These are phyloP conservation scores for Sclerotinia glacialis DNA, from an alignment of 2,329 filamentous ascomycete species.

Conservation along the genomic window DNA sequence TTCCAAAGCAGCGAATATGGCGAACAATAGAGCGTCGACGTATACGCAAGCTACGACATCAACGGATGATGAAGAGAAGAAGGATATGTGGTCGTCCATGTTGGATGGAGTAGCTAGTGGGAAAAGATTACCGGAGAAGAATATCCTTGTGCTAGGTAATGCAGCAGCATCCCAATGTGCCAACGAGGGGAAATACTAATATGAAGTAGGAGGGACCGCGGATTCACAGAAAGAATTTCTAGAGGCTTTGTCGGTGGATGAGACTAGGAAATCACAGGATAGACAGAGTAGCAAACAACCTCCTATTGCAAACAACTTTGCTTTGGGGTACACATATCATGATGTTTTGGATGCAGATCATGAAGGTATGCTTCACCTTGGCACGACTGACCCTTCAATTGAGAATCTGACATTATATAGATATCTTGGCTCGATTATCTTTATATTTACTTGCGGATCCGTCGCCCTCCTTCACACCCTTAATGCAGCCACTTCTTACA, in stretches of 20 bases:
- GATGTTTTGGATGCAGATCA: constrained; percentile 92
- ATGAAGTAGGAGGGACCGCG: constrained; percentile 66
- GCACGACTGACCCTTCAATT: neutral
- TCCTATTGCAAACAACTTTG: constrained; percentile 87
- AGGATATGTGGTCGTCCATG: constrained; percentile 93
- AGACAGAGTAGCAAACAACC: constrained; percentile 60
- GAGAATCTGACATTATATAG: constrained; percentile 46
- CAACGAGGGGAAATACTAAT: constrained; percentile 31
- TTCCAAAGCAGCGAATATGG: constrained; percentile 28
- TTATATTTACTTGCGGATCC: constrained; percentile 86
- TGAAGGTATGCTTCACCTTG: constrained; percentile 61
- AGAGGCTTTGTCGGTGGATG: constrained; percentile 49
- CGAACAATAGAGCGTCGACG: constrained; percentile 38
- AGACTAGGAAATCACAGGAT: constrained; percentile 48
- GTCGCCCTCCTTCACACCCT: constrained; percentile 75
- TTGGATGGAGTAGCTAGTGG: constrained; percentile 86
- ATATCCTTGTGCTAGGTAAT: constrained; percentile 78
- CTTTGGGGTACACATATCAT: constrained; percentile 90
- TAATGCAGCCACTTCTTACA: constrained; percentile 80
- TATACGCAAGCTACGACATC: constrained; percentile 56
- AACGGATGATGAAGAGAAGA: constrained; percentile 60
- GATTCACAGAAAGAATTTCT: constrained; percentile 84
- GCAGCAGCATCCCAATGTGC: constrained; percentile 18
- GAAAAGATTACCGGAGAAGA: constrained; percentile 88
- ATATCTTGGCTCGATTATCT: constrained; percentile 85